Base-by-base conservation (phyloP, 1,139 yeast species). In the Maudiozyma humilis region DNA sequence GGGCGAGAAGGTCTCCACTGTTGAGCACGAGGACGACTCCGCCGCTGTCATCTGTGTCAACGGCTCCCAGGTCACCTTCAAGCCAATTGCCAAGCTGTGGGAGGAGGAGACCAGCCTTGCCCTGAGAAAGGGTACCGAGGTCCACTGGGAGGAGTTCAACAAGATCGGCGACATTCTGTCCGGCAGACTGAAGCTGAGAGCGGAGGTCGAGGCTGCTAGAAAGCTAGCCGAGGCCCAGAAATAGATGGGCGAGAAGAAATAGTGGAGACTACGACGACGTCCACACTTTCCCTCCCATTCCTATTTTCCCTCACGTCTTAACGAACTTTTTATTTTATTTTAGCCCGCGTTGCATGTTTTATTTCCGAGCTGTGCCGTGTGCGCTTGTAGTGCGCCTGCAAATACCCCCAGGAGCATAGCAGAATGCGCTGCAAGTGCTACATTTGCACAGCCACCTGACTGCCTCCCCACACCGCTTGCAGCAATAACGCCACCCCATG, bases 31-130 rank as follows among this genome's bases (percentile, higher is more conserved):
- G 49, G 60, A 63, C 33, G 62, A 63, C 30, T 70, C 75, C 40
- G 81, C 86, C 15, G 81, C 78, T 40, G 82, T 83, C 16, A 73
- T 82, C 53, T 86, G 89, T 41, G 73, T 83, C 44, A 78, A 76
- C 58, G 89, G 89, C 4, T 75, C 84, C 10, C 70, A 71, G 45
- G 68, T 82, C 41, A 66, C 67, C 36, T 82, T 79, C 63, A 73
- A 77, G 33, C 72, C 75, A 39, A 70, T 82, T 43, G 68, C 68
- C 34, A 66, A 68, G 6, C 66, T 83, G 47, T 81, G 81, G 74
- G 66, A 67, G 3, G 66, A 71, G 38, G 83, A 79, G 49, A 79
- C 91, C 1, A 72, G 82, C 57, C 64, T 78, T 30, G 61, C 60
- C 32, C 68, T 76, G 55, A 74, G 94, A 67, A 82, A 81, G 66